Evolutionary conservation across 2,329 filamentous ascomycete species (phyloP), one percentile per base, ranked within the genome.

Genomic region (Sporothrix euskadiensis): DNA sequence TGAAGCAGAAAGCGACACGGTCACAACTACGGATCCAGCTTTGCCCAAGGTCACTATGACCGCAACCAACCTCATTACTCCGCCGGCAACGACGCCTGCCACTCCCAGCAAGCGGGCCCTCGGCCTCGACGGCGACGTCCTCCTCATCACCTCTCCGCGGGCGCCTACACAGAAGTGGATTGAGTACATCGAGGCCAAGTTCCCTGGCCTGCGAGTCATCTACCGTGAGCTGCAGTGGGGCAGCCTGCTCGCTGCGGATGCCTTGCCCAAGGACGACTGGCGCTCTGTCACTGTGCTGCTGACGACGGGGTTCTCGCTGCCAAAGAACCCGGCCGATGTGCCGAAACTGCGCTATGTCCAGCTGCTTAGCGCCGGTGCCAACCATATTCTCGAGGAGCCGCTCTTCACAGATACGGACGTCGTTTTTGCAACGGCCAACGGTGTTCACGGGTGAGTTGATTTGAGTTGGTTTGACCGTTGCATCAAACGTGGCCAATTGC

Each of bases 371-470:
- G 88, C 88, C 1, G 88, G 88, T 7, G 84, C 84, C 1, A 87
- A 89, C 71, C 82, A 84, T 71, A 78, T 88, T 12, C 69, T 85
- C 9, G 78, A 84, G 1, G 78, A 83, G 14, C 84, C 84, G 1
- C 73, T 88, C 0, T 89, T 86, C 74, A 82, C 79, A 30, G 84
- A 87, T 30, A 87, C 84, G 0, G 81, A 87, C 68, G 80, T 88
- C 8, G 78, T 80, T 0, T 87, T 89, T 74, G 86, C 84, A 61
- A 87, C 87, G 0, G 86, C 86, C 0, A 89, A 87, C 73, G 88
- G 88, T 0, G 85, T 89, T n/a, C 86, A 88, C 56, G 86, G 86
- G 86, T 87, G 75, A 78, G 83, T 78, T 68, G n/a, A 26, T 26
- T 26, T 26, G 26, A 26, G 26, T 26, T 26, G 26, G 2, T 26